Evolutionary conservation across 2,329 filamentous ascomycete genomes (phyloP), one percentile per base, ranked within the genome.

Genomic region (Colletotrichum sp.): DNA sequence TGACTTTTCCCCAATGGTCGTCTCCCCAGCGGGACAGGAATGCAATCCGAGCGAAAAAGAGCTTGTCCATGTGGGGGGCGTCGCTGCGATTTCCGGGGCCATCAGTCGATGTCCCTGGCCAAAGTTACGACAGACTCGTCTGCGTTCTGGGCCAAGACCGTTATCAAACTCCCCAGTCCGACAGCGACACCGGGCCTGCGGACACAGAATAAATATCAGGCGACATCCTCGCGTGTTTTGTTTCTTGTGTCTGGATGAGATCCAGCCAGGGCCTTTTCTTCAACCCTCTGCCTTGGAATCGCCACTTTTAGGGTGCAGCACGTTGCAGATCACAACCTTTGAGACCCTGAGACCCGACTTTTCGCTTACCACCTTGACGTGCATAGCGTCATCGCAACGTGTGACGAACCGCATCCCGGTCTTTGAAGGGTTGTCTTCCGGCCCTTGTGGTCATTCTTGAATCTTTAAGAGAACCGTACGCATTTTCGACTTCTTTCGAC

Each of bases 321-420:
- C 49, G 44, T 73, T 44, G 70, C 70, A 74, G 74, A 73, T 76
- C 74, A 60, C 65, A 32, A 39, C 70, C 69, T 49, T 26, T 49
- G 15, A 60, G 18, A 73, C 57, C 69, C 64, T 73, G 34, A 59
- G 39, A 49, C 64, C 70, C 73, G 59, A 64, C 49, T 75, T 69
- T 55, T 26, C n/a, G 39, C 24, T 55, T 30, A 8, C 26, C n/a
- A 26, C 12, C 26, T 62, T 52, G 70, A 69, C 74, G 70, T 74
- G 74, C 70, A 66, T 66, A 69, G 57, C 74, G 74, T 74, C 70
- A 76, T 76, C 18, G 70, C 49, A 73, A 65, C 64, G 70, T 73
- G 44, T 65, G 24, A 21, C 70, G 32, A 26, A 49, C 21, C 32
- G 18, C 18, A 15, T 64, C 44, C 57, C 49, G 8, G 66, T 68